Base-by-base conservation (phyloP, 345 rosid genomes). In the Rhodamnia rubescens region DNA sequence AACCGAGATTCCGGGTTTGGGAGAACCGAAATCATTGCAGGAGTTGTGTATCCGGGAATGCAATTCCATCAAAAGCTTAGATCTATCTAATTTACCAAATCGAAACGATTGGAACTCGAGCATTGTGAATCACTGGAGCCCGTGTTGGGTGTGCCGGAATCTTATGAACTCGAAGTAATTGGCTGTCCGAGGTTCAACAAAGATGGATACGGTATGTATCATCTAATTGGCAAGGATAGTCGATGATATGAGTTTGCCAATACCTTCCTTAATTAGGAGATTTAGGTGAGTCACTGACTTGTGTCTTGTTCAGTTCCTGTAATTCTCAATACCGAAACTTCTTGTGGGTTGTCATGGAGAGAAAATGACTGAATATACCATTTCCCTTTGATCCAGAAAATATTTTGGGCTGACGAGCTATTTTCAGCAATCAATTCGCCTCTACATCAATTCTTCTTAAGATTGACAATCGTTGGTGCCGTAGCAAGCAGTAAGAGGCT, bases 401-500 rank as follows among this genome's bases (percentile, higher is more conserved):
- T 36, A 36, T 36, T 36, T 36, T 36, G 40, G 40, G 40, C 40
- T 36, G 40, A 36, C 3, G 40, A 36, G 40, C 40, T 36, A 36
- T 36, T 36, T 36, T 36, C 40, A 36, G 40, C 40, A 36, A 36
- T 36, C 40, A 36, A n/a, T n/a, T n/a, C n/a, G n/a, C n/a, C n/a
- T 24, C 59, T 10, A n/a, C 27, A 54, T 54, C 57, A 54, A 36
- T 36, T 36, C 40, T 36, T 36, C 40, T 36, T 36, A 36, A 36
- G 40, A 36, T 36, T 36, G 40, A 36, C 40, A 36, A 36, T 36
- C 40, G 40, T 36, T 36, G 40, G 40, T 36, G 40, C 40, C 3
- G 40, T 3, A 94, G 92, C 96, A 95, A 92, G 96, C 98, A 85
- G 98, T 95, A 93, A 94, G 98, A 74, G 56, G 42, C 58, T 36